These are phyloP conservation scores for Aspergillus pseudoglaucus DNA, from an alignment of 2,329 filamentous ascomycete species.

Conservation along the genomic window DNA sequence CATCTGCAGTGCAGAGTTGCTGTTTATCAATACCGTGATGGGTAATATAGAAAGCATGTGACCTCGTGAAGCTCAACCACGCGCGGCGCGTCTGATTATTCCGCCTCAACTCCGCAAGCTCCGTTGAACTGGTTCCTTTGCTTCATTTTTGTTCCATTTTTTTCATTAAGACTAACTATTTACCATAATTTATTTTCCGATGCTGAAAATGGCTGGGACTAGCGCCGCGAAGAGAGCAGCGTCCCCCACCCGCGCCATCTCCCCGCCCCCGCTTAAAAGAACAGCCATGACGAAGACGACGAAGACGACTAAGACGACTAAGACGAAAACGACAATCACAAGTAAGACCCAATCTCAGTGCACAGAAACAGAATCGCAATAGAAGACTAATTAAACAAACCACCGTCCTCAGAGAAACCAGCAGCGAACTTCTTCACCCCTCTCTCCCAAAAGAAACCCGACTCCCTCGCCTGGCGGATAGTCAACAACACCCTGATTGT, in stretches of 20 bases:
- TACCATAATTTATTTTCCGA: not conserved
- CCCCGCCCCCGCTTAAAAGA: slow-evolving; percentile 52
- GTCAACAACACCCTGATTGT: slow-evolving; percentile 67
- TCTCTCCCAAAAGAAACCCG: slow-evolving; percentile 72
- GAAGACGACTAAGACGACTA: too few species aligned
- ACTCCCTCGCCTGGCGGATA: slow-evolving; percentile 63
- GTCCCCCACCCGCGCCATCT: slow-evolving; percentile 41
- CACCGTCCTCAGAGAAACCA: slow-evolving; percentile 34
- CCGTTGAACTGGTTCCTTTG: not conserved
- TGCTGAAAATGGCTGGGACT: slow-evolving; percentile 22
- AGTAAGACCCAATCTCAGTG: too few species aligned
- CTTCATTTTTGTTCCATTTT: slow-evolving; percentile 6
- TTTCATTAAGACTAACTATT: not conserved
- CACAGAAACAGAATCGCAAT: too few species aligned
- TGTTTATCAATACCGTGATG: too few species aligned
- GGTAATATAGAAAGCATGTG: slow-evolving; percentile 25
- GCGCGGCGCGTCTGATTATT: slow-evolving; percentile 18
- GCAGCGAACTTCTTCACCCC: slow-evolving; percentile 86
- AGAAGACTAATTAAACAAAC: too few species aligned
- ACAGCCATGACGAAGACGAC: slow-evolving; percentile 36
- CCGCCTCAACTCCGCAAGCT: slow-evolving; percentile 1
- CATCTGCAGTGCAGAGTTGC: too few species aligned
- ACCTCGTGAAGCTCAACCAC: slow-evolving; percentile 27
- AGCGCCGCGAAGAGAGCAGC: slow-evolving; percentile 28
- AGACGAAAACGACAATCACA: too few species aligned